Evolutionary conservation across 2,329 filamentous ascomycete genomes (phyloP).

Genomic region (Dactylella cylindrospora): DNA sequence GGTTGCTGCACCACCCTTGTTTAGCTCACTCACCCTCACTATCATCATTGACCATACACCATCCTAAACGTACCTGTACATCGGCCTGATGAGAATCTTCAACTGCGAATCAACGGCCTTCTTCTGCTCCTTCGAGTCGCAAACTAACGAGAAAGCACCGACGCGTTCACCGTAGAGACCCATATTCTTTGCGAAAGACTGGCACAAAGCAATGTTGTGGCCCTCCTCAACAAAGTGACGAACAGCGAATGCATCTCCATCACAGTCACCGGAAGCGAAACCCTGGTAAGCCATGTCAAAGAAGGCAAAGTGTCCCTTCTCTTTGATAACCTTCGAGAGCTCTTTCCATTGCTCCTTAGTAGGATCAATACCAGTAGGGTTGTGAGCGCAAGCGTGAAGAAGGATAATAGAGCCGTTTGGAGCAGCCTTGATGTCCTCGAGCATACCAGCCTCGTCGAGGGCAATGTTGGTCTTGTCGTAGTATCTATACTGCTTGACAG

Average conservation of each 20-base stretch:
- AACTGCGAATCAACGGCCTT: slow-evolving; percentile 79
- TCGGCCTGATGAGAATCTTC: slow-evolving; percentile 89
- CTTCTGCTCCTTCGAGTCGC: slow-evolving; percentile 65
- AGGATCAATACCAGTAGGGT: slow-evolving; percentile 95
- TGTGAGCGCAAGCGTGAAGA: slow-evolving; percentile 94
- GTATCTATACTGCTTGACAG: slow-evolving; percentile 85
- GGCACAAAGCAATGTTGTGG: slow-evolving; percentile 60
- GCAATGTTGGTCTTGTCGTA: slow-evolving; percentile 86
- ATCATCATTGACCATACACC: too few relatives aligned
- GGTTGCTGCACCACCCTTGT: slow-evolving; percentile 65
- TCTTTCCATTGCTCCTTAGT: slow-evolving; percentile 92
- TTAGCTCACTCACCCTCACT: too few relatives aligned
- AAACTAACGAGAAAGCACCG: slow-evolving; percentile 92
- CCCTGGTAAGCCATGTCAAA: slow-evolving; percentile 98
- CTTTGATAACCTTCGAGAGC: slow-evolving; percentile 73
- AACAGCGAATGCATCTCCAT: slow-evolving; percentile 84
- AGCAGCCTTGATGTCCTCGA: slow-evolving; percentile 67
- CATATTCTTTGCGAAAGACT: slow-evolving; percentile 82
- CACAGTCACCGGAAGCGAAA: slow-evolving; percentile 88
- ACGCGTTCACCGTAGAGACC: slow-evolving; percentile 95
- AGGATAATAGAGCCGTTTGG: slow-evolving; percentile 81
- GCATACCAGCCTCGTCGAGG: slow-evolving; percentile 89
- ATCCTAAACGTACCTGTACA: slow-evolving; percentile 72
- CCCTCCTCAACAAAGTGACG: slow-evolving; percentile 79
- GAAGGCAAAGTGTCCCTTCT: slow-evolving; percentile 90